Evolutionary conservation across 2,329 filamentous ascomycete genomes (phyloP).

Genomic region (Elsinoe fawcettii): DNA sequence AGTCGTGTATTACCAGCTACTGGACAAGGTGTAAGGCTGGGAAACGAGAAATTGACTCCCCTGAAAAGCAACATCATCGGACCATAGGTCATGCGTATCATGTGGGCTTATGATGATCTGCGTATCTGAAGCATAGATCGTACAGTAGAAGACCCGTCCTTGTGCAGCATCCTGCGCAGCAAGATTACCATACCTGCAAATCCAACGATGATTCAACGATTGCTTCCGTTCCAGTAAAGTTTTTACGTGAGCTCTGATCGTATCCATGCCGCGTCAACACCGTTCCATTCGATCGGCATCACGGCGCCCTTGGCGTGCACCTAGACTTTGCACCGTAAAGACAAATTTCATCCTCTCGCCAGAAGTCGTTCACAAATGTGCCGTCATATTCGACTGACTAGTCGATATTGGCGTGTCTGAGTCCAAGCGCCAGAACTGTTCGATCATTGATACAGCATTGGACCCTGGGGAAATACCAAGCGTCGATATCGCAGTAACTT

Average conservation of each 20-base stretch:
- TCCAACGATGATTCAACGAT: neutral
- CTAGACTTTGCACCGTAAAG: neutral
- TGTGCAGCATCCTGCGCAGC: neutral
- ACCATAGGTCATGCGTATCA: neutral
- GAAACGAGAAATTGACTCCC: neutral
- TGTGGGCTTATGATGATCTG: neutral
- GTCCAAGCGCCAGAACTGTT: neutral
- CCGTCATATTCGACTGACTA: constrained; percentile 1
- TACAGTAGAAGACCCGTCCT: neutral
- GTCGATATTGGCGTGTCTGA: neutral
- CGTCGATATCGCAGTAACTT: neutral
- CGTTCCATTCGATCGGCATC: neutral
- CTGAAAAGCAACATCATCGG: neutral
- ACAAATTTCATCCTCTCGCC: neutral
- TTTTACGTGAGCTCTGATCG: neutral
- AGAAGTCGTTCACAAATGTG: neutral
- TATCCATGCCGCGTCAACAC: neutral
- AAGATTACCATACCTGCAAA: neutral
- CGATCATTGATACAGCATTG: neutral
- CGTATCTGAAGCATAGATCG: neutral
- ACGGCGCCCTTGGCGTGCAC: neutral
- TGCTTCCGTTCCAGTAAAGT: neutral
- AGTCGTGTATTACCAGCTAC: neutral
- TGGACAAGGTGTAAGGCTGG: neutral
- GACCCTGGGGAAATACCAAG: constrained; percentile 1